phyloP scores from a whole-genome alignment of 352 stramenopile genomes.

The Globisporangium nagaii region DNA sequence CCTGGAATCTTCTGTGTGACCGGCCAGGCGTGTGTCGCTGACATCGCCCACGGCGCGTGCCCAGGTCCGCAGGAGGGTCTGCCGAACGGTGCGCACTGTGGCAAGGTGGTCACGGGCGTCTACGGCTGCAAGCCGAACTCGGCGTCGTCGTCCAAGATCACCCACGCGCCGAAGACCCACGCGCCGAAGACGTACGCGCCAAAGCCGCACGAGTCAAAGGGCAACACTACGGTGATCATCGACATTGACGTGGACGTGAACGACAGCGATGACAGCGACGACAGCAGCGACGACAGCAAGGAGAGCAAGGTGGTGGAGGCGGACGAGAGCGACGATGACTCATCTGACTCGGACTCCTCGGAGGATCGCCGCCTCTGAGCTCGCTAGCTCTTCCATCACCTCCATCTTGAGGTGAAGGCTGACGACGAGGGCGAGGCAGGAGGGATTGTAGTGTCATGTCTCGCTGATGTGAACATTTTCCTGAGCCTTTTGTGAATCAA shows the following conservation, averaged over 20 bases:
- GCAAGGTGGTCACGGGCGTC: neutral
- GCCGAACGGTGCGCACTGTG: neutral
- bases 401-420: no score
- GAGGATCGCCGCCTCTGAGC: neutral
- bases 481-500: no score
- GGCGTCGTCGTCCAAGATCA: neutral
- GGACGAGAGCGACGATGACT: neutral
- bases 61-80: conserved; percentile 9
- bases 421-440: no score
- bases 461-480: no score
- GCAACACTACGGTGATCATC: conserved; percentile 48
- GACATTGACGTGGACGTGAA: conserved; percentile 90
- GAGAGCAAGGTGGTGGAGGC: neutral
- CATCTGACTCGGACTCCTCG: neutral
- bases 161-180: conserved; percentile 87
- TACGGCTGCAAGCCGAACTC: neutral
- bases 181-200: conserved; percentile 45
- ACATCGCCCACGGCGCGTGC: conserved; percentile 7
- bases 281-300: conserved; percentile 6
- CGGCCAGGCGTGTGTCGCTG: conserved; percentile 5
- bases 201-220: conserved; percentile 84
- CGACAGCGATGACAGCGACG: conserved; percentile 64
- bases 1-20: conserved; percentile 5
- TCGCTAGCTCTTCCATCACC: neutral
- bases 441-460: neutral